Evolutionary conservation across 2,329 filamentous ascomycete species (phyloP).

Genomic region (Sclerotinia trifoliorum): DNA sequence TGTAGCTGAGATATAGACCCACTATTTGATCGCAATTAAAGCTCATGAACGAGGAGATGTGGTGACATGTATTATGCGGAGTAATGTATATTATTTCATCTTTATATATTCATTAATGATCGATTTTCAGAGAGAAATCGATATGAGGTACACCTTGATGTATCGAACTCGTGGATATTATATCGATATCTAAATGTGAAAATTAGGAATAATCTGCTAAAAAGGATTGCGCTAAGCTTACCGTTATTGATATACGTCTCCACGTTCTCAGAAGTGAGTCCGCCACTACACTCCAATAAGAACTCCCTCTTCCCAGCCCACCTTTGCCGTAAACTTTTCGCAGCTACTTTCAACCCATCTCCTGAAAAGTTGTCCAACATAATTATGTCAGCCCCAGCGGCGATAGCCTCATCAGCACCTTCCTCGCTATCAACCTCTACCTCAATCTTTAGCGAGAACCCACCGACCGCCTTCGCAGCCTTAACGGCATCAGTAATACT

Average conservation of each 20-base stretch:
- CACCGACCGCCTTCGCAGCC: slow-evolving; percentile 79
- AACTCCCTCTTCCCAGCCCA: slow-evolving; percentile 75
- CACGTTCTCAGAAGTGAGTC: slow-evolving; percentile 82
- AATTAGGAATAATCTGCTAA: slow-evolving; percentile 13
- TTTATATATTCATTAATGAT: slow-evolving; percentile 40
- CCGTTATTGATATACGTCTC: slow-evolving; percentile 73
- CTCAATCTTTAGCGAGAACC: slow-evolving; percentile 92
- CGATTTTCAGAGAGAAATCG: slow-evolving; percentile 93
- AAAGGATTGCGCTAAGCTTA: slow-evolving; percentile 43
- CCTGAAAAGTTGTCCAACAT: slow-evolving; percentile 97
- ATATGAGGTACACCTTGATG: slow-evolving; percentile 93
- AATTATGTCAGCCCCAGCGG: slow-evolving; percentile 87
- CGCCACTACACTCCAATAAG: slow-evolving; percentile 89
- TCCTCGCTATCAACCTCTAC: slow-evolving; percentile 88
- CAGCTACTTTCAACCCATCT: slow-evolving; percentile 72
- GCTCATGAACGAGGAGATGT: not conserved
- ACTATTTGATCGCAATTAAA: not conserved
- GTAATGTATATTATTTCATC: not conserved
- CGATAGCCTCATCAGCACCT: slow-evolving; percentile 89
- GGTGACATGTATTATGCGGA: not conserved
- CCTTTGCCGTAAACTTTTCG: slow-evolving; percentile 71
- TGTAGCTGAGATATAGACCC: not conserved
- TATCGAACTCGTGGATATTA: slow-evolving; percentile 93
- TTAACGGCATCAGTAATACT: slow-evolving; percentile 83
- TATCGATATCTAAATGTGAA: slow-evolving; percentile 70